phyloP scores from a whole-genome alignment of 2,329 filamentous ascomycete genomes.

The Paracamarosporium sp. region DNA sequence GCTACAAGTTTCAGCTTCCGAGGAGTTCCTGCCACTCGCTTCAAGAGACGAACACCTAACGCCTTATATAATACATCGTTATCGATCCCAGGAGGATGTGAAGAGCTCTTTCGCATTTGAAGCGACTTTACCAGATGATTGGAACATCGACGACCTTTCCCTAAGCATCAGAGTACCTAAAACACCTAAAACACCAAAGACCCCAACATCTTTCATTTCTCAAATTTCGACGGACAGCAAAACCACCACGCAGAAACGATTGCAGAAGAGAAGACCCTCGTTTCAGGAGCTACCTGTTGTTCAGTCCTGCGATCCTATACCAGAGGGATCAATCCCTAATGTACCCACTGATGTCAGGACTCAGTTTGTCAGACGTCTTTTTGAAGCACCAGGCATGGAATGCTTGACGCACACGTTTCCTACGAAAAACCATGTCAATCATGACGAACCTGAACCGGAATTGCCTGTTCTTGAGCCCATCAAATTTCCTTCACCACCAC shows the following conservation, averaged over 20 bases:
- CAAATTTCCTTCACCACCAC: conserved; percentile 19
- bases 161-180: background rate
- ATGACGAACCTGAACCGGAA: conserved; percentile 8
- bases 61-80: conserved; percentile 13
- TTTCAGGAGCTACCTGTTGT: conserved; percentile 35
- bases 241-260: conserved; percentile 26
- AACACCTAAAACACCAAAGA: conserved; percentile 28
- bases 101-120: background rate
- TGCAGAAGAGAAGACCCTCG: conserved; percentile 41
- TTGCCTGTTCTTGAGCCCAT: conserved; percentile 8
- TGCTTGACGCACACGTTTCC: conserved; percentile 45
- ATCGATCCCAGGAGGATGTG: conserved; percentile 15
- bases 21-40: conserved; percentile 18
- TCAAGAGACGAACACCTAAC: conserved; percentile 15
- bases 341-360: conserved; percentile 42
- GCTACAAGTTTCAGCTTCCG: conserved; percentile 17
- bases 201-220: conserved; percentile 28
- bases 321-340: conserved; percentile 38
- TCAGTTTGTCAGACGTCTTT: conserved; percentile 45
- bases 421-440: conserved; percentile 34
- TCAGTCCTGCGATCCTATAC: conserved; percentile 37
- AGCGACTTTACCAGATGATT: background rate
- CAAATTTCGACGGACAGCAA: conserved; percentile 26
- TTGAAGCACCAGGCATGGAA: conserved; percentile 43
- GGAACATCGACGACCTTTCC: background rate